Evolutionary conservation across 805 yeast species (phyloP).

Genomic region (Scheffersomyces ergatensis): DNA sequence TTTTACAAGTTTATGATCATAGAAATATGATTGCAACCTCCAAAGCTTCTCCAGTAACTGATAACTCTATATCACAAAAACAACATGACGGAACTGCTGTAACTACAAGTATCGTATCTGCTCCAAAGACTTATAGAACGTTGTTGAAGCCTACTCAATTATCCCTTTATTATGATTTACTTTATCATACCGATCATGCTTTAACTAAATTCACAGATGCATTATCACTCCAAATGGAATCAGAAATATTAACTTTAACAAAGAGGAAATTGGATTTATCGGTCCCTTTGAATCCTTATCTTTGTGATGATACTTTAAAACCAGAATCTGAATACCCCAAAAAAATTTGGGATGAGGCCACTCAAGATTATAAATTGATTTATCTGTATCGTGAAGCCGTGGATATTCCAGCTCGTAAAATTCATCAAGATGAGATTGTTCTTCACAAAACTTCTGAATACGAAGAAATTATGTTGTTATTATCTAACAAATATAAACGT

Average conservation of each 20-base stretch:
- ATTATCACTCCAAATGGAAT: constrained; percentile 76
- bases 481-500: constrained; percentile 37
- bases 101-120: constrained; percentile 18
- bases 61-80: constrained; percentile 2
- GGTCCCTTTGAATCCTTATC: constrained; percentile 70
- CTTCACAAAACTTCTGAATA: constrained; percentile 74
- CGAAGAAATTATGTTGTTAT: constrained; percentile 78
- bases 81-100: constrained; percentile 8
- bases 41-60: neutral
- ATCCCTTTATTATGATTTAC: constrained; percentile 79
- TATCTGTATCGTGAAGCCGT: constrained; percentile 32
- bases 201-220: constrained; percentile 76
- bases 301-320: constrained; percentile 41
- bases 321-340: constrained; percentile 51
- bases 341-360: constrained; percentile 39
- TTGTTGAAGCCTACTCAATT: constrained; percentile 77
- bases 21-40: constrained; percentile 43
- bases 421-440: constrained; percentile 41
- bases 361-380: constrained; percentile 26
- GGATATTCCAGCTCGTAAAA: constrained; percentile 29
- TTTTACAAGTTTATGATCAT: constrained; percentile 85
- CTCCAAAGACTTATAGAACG: constrained; percentile 75
- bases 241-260: constrained; percentile 79
- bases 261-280: constrained; percentile 73
- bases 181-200: constrained; percentile 76